Evolutionary conservation across 805 yeast species (phyloP), one percentile per base, ranked within the genome.

Genomic region (Priceomyces haplophilus): DNA sequence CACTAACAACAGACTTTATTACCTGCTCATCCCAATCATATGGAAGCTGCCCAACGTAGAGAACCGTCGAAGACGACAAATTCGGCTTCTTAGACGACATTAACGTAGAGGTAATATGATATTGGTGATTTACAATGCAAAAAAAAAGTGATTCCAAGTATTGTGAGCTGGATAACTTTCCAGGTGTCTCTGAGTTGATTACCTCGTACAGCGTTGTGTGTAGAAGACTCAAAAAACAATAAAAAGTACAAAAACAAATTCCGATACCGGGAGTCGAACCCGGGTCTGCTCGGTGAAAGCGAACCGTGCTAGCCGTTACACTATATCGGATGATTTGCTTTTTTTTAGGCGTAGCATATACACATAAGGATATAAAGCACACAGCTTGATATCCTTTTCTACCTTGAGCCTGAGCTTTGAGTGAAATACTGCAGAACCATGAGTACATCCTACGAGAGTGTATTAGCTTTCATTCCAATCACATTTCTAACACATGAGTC

Each of bases 201-300:
- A 27, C 31, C 4, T 10, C 5, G 5, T 6, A 27, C 13, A 5
- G 6, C 23, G 40, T 37, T 24, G 24, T 37, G 16, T 4, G 12
- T 20, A 37, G 17, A 29, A 17, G 17, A 4, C 17, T 36, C 6
- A 27, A 13, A 27, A n/a, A 27, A 11, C 15, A 11, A 12, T 11
- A 27, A 10, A 15, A 10, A 5, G n/a, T 11, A n/a, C 5, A 27
- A 27, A 27, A n/a, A 6, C 15, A 48, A 47, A 44, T 76, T 80
- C 86, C 86, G 85, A 79, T 79, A 74, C 87, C 83, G 86, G 86
- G 86, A 80, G 85, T 81, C 85, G 86, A 81, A 81, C 86, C 85
- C 86, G 83, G 75, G 75, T 69, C 58, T 69, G 74, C 74, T 68
- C 74, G 71, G 75, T 69, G 75, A 69, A 66, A 69, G 75, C 71